A percentile compares a stretch with the other conserved stretches of the same genome.
These are phyloP conservation scores for Kuraishia molischiana DNA, from an alignment of 805 yeast genomes.

Conservation along the genomic window DNA sequence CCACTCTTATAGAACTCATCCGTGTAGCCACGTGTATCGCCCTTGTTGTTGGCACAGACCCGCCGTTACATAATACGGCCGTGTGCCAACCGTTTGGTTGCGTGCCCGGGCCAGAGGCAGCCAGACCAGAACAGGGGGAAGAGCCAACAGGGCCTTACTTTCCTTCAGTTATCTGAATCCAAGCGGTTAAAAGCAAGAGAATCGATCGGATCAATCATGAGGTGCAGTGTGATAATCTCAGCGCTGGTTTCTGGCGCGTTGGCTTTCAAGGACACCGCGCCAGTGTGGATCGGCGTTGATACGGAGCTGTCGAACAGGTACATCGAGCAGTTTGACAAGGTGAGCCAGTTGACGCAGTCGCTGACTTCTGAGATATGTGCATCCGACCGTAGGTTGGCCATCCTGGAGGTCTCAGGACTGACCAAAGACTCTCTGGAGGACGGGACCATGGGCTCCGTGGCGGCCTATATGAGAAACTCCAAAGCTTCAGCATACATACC, in stretches of 20 bases:
- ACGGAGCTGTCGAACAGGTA: conserved; percentile 9
- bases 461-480: too few relatives aligned
- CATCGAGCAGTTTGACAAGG: conserved; percentile 7
- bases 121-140: too few relatives aligned
- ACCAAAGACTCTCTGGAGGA: conserved; percentile 5
- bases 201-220: background rate
- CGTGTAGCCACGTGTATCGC: background rate
- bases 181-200: too few relatives aligned
- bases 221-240: too few relatives aligned
- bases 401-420: conserved; percentile 8
- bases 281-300: conserved; percentile 13
- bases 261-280: conserved; percentile 22
- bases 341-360: conserved; percentile 2
- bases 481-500: too few relatives aligned
- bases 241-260: conserved; percentile 6
- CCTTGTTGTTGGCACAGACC: too few relatives aligned
- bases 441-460: background rate
- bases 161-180: too few relatives aligned
- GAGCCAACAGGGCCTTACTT: too few relatives aligned
- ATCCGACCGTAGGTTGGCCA: conserved; percentile 3
- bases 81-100: background rate
- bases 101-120: background rate
- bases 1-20: conserved; percentile 1
- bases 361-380: conserved; percentile 12
- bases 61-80: too few relatives aligned